These are phyloP conservation scores for Quercus rubra DNA, from an alignment of 306 rosid genomes.

Conservation along the genomic window DNA sequence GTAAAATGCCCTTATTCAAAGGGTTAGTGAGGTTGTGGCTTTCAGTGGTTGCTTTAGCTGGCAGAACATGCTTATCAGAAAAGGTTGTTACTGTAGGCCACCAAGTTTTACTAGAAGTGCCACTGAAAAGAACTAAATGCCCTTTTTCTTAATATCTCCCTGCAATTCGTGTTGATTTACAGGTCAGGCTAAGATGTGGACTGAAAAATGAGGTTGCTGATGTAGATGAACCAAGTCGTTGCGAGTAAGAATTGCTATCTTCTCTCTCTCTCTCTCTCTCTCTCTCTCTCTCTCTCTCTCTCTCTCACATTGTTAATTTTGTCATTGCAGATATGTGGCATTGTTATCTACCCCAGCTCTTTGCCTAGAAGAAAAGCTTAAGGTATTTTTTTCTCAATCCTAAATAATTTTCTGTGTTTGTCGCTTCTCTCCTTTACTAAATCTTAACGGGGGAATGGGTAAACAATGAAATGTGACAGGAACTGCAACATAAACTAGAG, in stretches of 20 bases:
- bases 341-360: constrained; percentile 76
- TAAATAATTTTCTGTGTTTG: not conserved
- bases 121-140: not conserved
- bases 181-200: constrained; percentile 90
- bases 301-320: constrained; percentile 19
- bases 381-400: constrained; percentile 41
- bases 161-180: constrained; percentile 25
- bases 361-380: constrained; percentile 78
- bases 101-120: not conserved
- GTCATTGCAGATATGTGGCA: constrained; percentile 72
- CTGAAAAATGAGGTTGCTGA: constrained; percentile 79
- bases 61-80: not conserved
- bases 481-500: constrained; percentile 75
- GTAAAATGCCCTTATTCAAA: not conserved
- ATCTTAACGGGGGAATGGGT: constrained; percentile 17
- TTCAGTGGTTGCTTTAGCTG: not conserved
- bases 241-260: constrained; percentile 69
- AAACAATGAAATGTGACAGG: constrained; percentile 45
- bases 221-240: constrained; percentile 96
- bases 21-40: not conserved
- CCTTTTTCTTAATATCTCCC: constrained; percentile 7
- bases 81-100: not conserved
- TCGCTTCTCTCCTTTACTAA: not conserved
- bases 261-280: not conserved
- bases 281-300: constrained; percentile 5